These are phyloP conservation scores for Chlorophyllum brunneum DNA, from an alignment of 768 basidiomycete genomes.

Conservation along the genomic window DNA sequence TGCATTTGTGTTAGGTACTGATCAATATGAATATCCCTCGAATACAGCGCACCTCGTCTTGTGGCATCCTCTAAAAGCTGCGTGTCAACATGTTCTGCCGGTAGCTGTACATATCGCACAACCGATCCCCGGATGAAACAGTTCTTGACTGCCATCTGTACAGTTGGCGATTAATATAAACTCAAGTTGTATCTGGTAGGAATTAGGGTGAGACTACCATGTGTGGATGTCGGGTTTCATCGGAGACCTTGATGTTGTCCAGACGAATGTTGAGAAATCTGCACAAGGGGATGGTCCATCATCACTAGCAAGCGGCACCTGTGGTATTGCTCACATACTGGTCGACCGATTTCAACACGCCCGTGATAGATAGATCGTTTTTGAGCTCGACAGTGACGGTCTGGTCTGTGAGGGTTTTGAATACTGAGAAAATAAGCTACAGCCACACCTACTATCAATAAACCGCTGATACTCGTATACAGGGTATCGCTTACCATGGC, in stretches of 20 bases:
- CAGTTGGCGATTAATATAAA: background rate
- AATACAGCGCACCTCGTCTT: constrained; percentile 66
- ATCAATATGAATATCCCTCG: background rate
- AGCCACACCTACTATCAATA: background rate
- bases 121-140: constrained; percentile 99
- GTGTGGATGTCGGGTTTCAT: constrained; percentile 93
- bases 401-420: constrained; percentile 98
- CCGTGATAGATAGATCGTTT: constrained; percentile 96
- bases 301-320: background rate
- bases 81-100: constrained; percentile 90
- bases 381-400: constrained; percentile 96
- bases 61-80: constrained; percentile 96
- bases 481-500: constrained; percentile 1
- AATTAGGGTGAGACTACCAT: constrained; percentile 60
- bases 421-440: constrained; percentile 94
- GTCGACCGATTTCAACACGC: constrained; percentile 95
- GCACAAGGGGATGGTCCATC: constrained; percentile 9
- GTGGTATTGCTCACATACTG: constrained; percentile 58
- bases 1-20: constrained; percentile 20
- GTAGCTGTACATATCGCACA: constrained; percentile 95
- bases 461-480: background rate
- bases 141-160: constrained; percentile 96
- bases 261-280: constrained; percentile 96
- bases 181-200: background rate
- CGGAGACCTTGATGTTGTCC: constrained; percentile 89